Conservation (phyloP, 495 filamentous ascomycete genomes). For the Penicillium fimorum region DNA sequence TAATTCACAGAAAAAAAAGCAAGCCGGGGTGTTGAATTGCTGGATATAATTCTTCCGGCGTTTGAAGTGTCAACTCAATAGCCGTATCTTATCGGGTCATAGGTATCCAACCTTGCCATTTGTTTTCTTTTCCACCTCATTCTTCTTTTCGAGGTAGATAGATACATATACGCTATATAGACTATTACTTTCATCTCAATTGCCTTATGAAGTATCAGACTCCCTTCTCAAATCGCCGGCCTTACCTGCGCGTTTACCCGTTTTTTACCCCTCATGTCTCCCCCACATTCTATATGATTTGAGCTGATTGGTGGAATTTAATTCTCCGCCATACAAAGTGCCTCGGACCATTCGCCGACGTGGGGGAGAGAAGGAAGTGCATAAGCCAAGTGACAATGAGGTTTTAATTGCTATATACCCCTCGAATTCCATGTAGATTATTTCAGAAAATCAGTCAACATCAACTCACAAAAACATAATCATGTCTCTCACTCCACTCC, state of each 20-base stretch:
- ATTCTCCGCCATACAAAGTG: slow-evolving; percentile 27
- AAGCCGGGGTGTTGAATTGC: slow-evolving; percentile 10
- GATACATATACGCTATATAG: not conserved
- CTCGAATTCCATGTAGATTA: slow-evolving; percentile 1
- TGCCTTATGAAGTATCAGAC: not conserved
- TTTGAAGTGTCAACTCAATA: slow-evolving; percentile 31
- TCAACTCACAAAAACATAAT: slow-evolving; percentile 12
- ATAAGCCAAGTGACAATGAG: not conserved
- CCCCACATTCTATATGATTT: slow-evolving; percentile 21
- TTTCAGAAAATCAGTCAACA: not conserved
- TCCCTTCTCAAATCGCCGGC: not conserved
- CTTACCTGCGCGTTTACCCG: not conserved
- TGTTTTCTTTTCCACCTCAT: not conserved
- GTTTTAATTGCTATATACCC: slow-evolving; percentile 9
- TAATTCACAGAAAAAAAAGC: slow-evolving; percentile 3
- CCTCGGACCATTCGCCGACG: slow-evolving; percentile 30
- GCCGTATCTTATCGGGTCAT: slow-evolving; percentile 27
- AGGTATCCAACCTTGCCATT: not conserved
- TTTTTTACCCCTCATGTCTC: slow-evolving; percentile 11
- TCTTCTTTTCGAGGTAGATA: too few species aligned
- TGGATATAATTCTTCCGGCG: slow-evolving; percentile 33
- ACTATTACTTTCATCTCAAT: not conserved
- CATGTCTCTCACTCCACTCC: slow-evolving; percentile 59
- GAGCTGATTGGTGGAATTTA: slow-evolving; percentile 23
- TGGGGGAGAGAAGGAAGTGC: slow-evolving; percentile 23